Percentiles rank a stretch among this genome's conserved stretches.
These are phyloP conservation scores for Naematelia aurantialba DNA, from an alignment of 768 basidiomycete species.

Conservation along the genomic window DNA sequence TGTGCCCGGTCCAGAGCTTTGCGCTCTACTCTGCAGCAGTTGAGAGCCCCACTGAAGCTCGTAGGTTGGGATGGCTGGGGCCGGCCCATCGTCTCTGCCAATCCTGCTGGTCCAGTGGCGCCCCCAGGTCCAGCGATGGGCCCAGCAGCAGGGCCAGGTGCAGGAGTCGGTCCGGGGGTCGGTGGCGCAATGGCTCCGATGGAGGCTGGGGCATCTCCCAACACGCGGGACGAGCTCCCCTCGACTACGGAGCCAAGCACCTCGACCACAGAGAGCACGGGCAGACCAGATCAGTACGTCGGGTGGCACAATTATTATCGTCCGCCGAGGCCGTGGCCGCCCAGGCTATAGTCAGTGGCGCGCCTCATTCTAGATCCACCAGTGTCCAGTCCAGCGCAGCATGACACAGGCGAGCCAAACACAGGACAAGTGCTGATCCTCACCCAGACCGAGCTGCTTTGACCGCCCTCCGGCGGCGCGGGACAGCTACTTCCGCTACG, in stretches of 20 bases:
- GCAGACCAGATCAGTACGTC: constrained; percentile 44
- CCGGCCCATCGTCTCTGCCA: constrained; percentile 30
- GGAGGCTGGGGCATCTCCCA: background rate
- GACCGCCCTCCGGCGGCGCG: constrained; percentile 34
- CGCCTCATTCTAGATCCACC: no score
- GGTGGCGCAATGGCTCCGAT: constrained; percentile 2
- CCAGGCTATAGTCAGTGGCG: background rate
- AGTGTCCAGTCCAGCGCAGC: no score
- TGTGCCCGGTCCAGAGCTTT: no score
- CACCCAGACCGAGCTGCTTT: constrained; percentile 36
- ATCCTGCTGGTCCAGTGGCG: constrained; percentile 1
- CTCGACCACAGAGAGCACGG: constrained; percentile 10
- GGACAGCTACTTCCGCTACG: constrained; percentile 38
- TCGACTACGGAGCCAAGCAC: constrained; percentile 9
- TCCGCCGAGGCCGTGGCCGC: constrained; percentile 1
- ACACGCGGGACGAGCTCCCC: constrained; percentile 27
- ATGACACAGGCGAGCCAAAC: background rate
- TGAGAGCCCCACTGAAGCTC: no score
- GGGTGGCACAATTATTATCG: constrained; percentile 12
- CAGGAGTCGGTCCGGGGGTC: no score
- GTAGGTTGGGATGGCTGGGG: constrained; percentile 47
- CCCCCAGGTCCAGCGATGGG: constrained; percentile 3
- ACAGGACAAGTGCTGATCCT: background rate
- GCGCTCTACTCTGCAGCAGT: no score
- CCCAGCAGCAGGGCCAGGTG: no score